Base-by-base conservation (phyloP, 495 filamentous ascomycete genomes). In the Thozetella sp. region DNA sequence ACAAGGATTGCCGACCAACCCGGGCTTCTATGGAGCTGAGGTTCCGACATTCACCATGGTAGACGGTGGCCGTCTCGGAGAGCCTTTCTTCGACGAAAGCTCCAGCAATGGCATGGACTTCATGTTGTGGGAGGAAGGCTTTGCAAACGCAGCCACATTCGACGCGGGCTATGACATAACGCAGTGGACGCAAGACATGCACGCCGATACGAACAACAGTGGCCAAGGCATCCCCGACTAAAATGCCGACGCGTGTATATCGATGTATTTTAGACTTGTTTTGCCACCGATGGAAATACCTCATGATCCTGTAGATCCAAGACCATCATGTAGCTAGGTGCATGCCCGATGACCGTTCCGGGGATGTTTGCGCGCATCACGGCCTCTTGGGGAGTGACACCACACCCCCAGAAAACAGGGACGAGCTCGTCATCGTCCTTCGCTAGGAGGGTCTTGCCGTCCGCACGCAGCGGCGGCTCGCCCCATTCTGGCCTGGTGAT, bases 361-460 rank as follows among this genome's bases (percentile, higher is more conserved):
- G 77, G 59, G 22, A 86, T 62, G 19, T 72, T 67, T 2, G 79
- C 76, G 43, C 72, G 64, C 73, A 82, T 77, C 0, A 86, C 82
- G 9, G 80, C 83, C 53, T 82, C 75, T 64, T 86, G 83, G 4
- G 84, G 82, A 17, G 85, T 86, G 2, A 87, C 82, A 3, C 82
- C 83, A 63, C 82, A 86, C 1, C 82, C 84, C 81, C 84, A 85
- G 53, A 86, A 86, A 2, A 86, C 74, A 0, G 84, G 83, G 22
- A 86, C 68, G 45, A 79, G 72, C 3, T 80, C 74, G 6, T 63
- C 59, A 9, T 63, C 57, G 12, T 57, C 63, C 23, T 69, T 22
- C 2, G 55, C 60, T 50, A 65, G 61, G 19, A 59, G 60, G 45
- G 51, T 43, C 43, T 53, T 23, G 11, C 68, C 69, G n/a, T 70